Conservation (phyloP, 257 asterid species). For the Verbascum thapsus region DNA sequence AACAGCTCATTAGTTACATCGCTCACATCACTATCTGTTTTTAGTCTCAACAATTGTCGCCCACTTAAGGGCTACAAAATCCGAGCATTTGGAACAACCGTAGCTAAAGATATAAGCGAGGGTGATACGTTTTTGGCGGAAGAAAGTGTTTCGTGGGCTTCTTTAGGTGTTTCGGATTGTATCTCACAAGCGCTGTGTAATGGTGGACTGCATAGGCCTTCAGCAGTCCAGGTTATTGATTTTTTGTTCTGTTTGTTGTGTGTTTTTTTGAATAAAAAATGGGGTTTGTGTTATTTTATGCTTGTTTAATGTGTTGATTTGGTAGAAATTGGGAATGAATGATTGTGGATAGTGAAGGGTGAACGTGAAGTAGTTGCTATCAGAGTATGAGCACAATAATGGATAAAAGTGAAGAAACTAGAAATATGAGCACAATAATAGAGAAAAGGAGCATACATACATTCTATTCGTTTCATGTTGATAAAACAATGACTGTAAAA, state of each 20-base stretch:
- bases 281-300: not conserved
- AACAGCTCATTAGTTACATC: conserved; percentile 29
- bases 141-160: conserved; percentile 74
- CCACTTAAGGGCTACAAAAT: conserved; percentile 35
- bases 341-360: not conserved
- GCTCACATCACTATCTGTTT: conserved; percentile 27
- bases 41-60: conserved; percentile 27
- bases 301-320: not conserved
- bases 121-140: conserved; percentile 78
- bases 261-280: conserved; percentile 4
- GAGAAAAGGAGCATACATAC: not conserved
- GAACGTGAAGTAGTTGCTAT: too few relatives aligned
- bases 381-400: too few relatives aligned
- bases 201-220: conserved; percentile 79
- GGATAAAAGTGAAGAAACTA: not conserved
- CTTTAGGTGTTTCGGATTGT: conserved; percentile 75
- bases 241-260: not conserved
- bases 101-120: conserved; percentile 38
- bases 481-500: not conserved
- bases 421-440: not conserved
- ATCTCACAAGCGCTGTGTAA: conserved; percentile 60
- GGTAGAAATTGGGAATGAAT: conserved; percentile 4
- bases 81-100: conserved; percentile 52
- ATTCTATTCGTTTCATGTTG: conserved; percentile 13
- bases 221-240: conserved; percentile 72